These are phyloP conservation scores for Myrmaecium sp. DNA, from an alignment of 2,329 filamentous ascomycete species.

Conservation along the genomic window DNA sequence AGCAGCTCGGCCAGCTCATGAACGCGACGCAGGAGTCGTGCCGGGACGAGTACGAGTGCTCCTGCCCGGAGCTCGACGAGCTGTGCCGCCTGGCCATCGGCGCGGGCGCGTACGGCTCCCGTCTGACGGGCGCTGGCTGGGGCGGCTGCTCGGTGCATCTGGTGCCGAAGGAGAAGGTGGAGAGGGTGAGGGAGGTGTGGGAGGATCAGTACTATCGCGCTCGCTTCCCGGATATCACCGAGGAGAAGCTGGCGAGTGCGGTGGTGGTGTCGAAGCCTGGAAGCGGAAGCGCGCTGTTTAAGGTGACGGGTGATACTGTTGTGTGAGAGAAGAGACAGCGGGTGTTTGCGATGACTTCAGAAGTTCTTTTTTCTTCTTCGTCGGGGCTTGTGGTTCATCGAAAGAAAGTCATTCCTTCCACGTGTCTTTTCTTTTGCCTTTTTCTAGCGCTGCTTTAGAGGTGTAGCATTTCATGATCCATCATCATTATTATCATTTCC, in stretches of 20 bases:
- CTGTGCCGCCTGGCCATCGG: slow-evolving; percentile 64
- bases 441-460: too few species aligned
- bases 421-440: too few species aligned
- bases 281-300: slow-evolving; percentile 38
- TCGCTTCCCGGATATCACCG: slow-evolving; percentile 47
- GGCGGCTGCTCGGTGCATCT: slow-evolving; percentile 92
- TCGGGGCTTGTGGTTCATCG: too few species aligned
- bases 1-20: slow-evolving; percentile 61
- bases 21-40: slow-evolving; percentile 84
- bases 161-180: slow-evolving; percentile 67
- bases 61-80: slow-evolving; percentile 78
- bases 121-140: slow-evolving; percentile 89
- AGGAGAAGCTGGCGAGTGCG: slow-evolving; percentile 59
- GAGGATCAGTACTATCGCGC: slow-evolving; percentile 68
- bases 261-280: slow-evolving; percentile 83
- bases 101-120: slow-evolving; percentile 68
- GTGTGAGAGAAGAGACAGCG: slow-evolving; percentile 10
- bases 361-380: too few species aligned
- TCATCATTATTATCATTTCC: too few species aligned
- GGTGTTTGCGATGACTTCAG: too few species aligned
- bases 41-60: slow-evolving; percentile 77
- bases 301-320: slow-evolving; percentile 15
- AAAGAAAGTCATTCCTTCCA: too few species aligned
- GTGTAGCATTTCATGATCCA: too few species aligned
- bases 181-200: slow-evolving; percentile 59